Evolutionary conservation across 495 filamentous ascomycete species (phyloP).

Genomic region (Collariella sp.): DNA sequence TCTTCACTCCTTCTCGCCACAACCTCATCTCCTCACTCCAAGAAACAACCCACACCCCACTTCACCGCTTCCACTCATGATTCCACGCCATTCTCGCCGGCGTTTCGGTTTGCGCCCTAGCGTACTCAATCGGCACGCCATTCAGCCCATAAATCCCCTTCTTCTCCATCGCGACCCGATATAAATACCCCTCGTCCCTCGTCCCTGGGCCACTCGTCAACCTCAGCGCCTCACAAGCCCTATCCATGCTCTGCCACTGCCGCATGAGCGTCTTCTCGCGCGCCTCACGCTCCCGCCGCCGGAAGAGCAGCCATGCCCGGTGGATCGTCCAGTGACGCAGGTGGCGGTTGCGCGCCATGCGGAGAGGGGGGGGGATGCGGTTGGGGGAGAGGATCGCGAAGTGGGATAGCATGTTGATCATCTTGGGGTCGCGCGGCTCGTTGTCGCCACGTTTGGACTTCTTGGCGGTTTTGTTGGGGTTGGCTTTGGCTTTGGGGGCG

Average conservation of each 20-base stretch:
- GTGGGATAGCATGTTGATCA: constrained; percentile 27
- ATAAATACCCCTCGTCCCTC: constrained; percentile 66
- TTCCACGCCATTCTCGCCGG: constrained; percentile 70
- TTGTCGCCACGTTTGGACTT: constrained; percentile 10
- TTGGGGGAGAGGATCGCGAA: constrained; percentile 22
- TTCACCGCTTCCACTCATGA: constrained; percentile 52
- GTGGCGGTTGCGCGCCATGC: constrained; percentile 76
- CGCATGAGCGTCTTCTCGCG: constrained; percentile 58
- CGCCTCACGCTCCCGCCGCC: constrained; percentile 50
- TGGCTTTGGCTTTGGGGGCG: not conserved
- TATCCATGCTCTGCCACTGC: constrained; percentile 67
- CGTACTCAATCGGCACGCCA: constrained; percentile 80
- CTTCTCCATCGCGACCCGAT: constrained; percentile 78
- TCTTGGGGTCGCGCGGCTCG: constrained; percentile 17
- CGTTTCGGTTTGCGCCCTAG: constrained; percentile 69
- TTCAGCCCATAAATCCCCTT: constrained; percentile 57
- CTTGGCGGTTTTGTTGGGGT: not conserved
- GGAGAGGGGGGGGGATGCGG: constrained; percentile 59
- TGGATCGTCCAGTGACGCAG: constrained; percentile 99
- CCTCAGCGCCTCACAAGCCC: constrained; percentile 74
- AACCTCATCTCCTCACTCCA: not conserved
- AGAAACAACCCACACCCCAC: not conserved
- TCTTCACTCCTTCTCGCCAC: not conserved
- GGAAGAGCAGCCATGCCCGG: constrained; percentile 77
- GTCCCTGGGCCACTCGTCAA: constrained; percentile 50